Conservation (phyloP, 2,329 filamentous ascomycete species). For the Stemphylium beticola region DNA sequence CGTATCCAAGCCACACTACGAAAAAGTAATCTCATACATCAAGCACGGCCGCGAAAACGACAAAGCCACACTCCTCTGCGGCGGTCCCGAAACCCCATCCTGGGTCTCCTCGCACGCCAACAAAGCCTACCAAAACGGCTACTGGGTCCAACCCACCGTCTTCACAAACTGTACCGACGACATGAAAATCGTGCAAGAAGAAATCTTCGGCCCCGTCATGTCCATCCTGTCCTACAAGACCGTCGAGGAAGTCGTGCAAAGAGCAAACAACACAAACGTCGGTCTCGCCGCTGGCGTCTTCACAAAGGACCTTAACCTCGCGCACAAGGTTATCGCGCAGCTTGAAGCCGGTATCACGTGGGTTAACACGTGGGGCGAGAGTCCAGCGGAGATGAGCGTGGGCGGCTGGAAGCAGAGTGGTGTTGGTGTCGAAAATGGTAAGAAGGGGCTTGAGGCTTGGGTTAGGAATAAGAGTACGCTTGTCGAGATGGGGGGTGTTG, state of each 20-base stretch:
- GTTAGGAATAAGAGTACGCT: conserved; percentile 86
- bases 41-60: conserved; percentile 75
- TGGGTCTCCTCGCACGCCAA: conserved; percentile 54
- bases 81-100: conserved; percentile 67
- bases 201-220: conserved; percentile 91
- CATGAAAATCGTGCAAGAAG: conserved; percentile 81
- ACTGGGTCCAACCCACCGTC: conserved; percentile 82
- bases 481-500: conserved; percentile 77
- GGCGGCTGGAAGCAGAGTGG: conserved; percentile 93
- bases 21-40: conserved; percentile 82
- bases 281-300: conserved; percentile 87
- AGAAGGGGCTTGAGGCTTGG: conserved; percentile 80
- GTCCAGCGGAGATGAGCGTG: conserved; percentile 88
- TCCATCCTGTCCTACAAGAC: conserved; percentile 76
- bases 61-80: conserved; percentile 74
- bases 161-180: conserved; percentile 84
- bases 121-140: conserved; percentile 63
- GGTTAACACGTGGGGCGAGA: conserved; percentile 95
- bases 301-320: conserved; percentile 73
- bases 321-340: conserved; percentile 72
- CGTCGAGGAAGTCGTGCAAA: conserved; percentile 70
- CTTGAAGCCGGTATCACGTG: conserved; percentile 87
- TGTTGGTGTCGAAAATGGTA: conserved; percentile 84
- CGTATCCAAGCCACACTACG: conserved; percentile 73
- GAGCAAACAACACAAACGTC: conserved; percentile 78